A percentile compares a stretch with the other conserved stretches of the same genome.
Evolutionary conservation across 2,329 filamentous ascomycete genomes (phyloP).

Genomic region (Penicillium sp.): DNA sequence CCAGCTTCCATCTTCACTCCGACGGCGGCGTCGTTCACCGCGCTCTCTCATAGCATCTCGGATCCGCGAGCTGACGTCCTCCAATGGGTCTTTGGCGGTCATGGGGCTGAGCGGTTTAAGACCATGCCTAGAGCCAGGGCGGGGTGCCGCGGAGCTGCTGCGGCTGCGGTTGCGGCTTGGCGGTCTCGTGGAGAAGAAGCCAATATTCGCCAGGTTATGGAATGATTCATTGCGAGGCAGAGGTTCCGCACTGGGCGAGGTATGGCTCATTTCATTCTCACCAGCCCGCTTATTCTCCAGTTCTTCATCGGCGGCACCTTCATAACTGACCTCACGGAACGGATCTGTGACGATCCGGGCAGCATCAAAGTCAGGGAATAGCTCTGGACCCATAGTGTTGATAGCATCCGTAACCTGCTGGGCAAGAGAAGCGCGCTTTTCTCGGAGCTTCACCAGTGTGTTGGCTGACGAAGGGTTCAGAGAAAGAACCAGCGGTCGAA

Average conservation of each 20-base stretch:
- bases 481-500: conserved; percentile 82
- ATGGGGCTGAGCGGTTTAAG: conserved; percentile 69
- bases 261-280: conserved; percentile 23
- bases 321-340: conserved; percentile 37
- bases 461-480: conserved; percentile 82
- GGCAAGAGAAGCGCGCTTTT: conserved; percentile 71
- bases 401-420: conserved; percentile 85
- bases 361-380: conserved; percentile 94
- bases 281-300: conserved; percentile 27
- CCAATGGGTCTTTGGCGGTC: conserved; percentile 69
- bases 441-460: conserved; percentile 75
- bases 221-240: conserved; percentile 89
- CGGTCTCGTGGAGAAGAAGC: conserved; percentile 86
- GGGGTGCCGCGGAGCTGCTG: conserved; percentile 67
- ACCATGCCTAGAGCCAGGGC: conserved; percentile 64
- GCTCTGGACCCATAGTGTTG: conserved; percentile 90
- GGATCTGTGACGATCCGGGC: conserved; percentile 65
- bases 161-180: conserved; percentile 76
- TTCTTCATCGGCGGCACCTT: conserved; percentile 16
- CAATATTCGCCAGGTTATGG: conserved; percentile 81
- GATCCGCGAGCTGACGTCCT: conserved; percentile 82
- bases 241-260: conserved; percentile 46
- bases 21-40: conserved; percentile 62
- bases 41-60: conserved; percentile 79
- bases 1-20: conserved; percentile 45